These are phyloP conservation scores for Komagataella kurtzmanii DNA, from an alignment of 805 yeast genomes.

Conservation along the genomic window DNA sequence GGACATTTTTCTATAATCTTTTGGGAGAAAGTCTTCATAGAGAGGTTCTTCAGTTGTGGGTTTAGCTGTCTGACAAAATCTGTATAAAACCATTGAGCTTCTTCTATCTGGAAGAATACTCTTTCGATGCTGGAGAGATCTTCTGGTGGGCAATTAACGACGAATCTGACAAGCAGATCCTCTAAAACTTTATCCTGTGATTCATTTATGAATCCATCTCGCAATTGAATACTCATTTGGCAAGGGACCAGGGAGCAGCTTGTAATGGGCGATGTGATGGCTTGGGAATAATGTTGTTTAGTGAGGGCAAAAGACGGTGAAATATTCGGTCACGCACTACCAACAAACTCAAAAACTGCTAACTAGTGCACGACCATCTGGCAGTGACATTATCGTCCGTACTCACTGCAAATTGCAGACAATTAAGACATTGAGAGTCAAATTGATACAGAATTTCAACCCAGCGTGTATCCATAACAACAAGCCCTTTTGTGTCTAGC, in stretches of 20 bases:
- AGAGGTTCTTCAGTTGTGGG: slow-evolving; percentile 64
- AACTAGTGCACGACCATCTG: not conserved
- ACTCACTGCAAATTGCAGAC: not conserved
- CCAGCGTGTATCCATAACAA: not conserved
- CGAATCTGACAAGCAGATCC: slow-evolving; percentile 80
- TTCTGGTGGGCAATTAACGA: slow-evolving; percentile 84
- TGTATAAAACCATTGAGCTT: slow-evolving; percentile 95
- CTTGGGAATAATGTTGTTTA: not conserved
- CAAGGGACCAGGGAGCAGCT: not conserved
- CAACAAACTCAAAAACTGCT: not conserved
- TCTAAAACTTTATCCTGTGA: slow-evolving; percentile 65
- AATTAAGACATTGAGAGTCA: not conserved
- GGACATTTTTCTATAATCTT: slow-evolving; percentile 60
- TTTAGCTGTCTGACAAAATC: slow-evolving; percentile 69
- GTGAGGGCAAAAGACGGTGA: not conserved
- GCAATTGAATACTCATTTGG: slow-evolving; percentile 19
- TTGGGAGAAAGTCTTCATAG: slow-evolving; percentile 64
- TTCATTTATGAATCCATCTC: slow-evolving; percentile 40
- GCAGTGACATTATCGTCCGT: not conserved
- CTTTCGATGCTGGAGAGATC: slow-evolving; percentile 75
- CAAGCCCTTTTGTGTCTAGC: not conserved
- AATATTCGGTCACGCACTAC: not conserved
- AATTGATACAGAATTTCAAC: not conserved
- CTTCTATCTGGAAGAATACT: slow-evolving; percentile 88
- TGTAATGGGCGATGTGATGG: not conserved